These are phyloP conservation scores for Phytophthora rubi DNA, from an alignment of 352 stramenopile genomes.

Conservation along the genomic window DNA sequence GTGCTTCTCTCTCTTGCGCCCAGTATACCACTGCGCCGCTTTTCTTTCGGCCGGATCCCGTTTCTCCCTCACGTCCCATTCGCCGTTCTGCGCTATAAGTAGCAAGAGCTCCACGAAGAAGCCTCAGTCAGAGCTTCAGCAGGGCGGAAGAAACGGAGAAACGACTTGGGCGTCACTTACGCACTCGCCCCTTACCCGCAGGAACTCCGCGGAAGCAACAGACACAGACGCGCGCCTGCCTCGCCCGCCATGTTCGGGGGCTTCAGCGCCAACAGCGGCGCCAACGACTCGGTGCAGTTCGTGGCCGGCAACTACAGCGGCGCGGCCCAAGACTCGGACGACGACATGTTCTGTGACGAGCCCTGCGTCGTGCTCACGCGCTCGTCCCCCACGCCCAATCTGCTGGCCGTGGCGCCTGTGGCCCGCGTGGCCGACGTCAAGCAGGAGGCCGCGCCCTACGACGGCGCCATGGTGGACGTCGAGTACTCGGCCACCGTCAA, in stretches of 20 bases:
- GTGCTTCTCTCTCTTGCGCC: background rate
- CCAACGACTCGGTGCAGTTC: constrained; percentile 42
- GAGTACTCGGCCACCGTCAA: constrained; percentile 34
- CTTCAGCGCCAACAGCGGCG: constrained; percentile 16
- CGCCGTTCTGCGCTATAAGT: constrained; percentile 44
- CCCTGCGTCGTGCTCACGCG: constrained; percentile 52
- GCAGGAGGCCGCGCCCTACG: constrained; percentile 27
- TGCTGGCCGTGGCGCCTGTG: constrained; percentile 35
- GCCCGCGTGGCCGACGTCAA: constrained; percentile 38
- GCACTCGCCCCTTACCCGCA: constrained; percentile 27
- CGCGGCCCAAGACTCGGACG: constrained; percentile 48
- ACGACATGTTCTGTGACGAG: constrained; percentile 54
- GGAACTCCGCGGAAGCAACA: constrained; percentile 10
- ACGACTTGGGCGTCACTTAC: constrained; percentile 41
- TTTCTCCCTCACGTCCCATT: constrained; percentile 34
- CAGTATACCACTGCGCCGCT: constrained; percentile 4
- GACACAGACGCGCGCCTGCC: too few species aligned
- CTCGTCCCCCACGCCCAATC: constrained; percentile 58
- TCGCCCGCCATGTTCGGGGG: constrained; percentile 32
- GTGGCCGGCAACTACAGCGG: constrained; percentile 51
- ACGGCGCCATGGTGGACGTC: constrained; percentile 32
- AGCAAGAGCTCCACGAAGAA: constrained; percentile 10
- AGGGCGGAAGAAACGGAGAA: constrained; percentile 29
- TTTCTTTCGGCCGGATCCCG: constrained; percentile 24
- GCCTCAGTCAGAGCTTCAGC: too few species aligned